phyloP scores from a whole-genome alignment of 257 asterid species.

The Voacanga thouarsii region DNA sequence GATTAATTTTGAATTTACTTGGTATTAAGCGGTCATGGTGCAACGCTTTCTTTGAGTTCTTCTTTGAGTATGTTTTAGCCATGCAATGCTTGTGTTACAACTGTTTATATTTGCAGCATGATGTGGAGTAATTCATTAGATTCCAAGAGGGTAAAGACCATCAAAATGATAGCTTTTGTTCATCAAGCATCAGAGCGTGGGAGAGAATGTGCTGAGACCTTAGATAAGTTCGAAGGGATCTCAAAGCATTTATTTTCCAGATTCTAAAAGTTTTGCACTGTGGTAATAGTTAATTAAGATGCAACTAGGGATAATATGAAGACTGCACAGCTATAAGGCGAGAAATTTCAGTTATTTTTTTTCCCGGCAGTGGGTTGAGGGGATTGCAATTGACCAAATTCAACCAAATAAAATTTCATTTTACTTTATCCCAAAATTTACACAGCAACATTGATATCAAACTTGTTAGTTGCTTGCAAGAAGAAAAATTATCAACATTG shows the following conservation, averaged over 20 bases:
- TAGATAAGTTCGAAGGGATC: background rate
- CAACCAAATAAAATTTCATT: too few species aligned
- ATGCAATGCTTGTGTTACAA: background rate
- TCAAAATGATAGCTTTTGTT: background rate
- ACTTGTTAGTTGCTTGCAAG: background rate
- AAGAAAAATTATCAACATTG: background rate
- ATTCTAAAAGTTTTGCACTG: background rate
- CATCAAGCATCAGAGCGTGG: background rate
- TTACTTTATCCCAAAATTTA: background rate
- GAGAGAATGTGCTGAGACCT: background rate
- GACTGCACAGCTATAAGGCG: background rate
- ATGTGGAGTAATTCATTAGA: background rate
- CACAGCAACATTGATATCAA: background rate
- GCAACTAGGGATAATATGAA: background rate
- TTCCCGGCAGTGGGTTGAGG: background rate
- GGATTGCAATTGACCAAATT: background rate
- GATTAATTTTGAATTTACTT: background rate
- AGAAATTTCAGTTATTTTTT: background rate
- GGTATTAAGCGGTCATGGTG: background rate
- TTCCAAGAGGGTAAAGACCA: background rate
- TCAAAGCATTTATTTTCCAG: background rate
- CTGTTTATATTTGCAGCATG: background rate
- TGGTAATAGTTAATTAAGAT: background rate
- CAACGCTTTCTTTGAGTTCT: background rate
- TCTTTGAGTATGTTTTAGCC: background rate